These are phyloP conservation scores for Microbotryum intermedium DNA, from an alignment of 1,284 basidiomycete genomes.

Conservation along the genomic window DNA sequence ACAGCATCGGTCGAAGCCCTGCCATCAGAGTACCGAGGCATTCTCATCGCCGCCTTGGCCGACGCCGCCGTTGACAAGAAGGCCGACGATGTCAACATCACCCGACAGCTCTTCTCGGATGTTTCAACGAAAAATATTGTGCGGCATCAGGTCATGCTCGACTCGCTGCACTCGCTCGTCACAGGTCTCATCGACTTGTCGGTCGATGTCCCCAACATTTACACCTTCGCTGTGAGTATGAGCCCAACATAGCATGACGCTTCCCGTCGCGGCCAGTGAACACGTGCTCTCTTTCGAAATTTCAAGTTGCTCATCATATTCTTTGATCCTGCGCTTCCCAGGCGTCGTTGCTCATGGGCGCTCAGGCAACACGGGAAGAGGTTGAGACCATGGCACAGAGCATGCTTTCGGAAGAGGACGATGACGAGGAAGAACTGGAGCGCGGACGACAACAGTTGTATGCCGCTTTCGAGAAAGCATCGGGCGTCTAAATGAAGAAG, in stretches of 20 bases:
- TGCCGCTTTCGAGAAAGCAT: constrained; percentile 23
- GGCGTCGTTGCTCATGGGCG: constrained; percentile 13
- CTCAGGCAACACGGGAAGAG: constrained; percentile 18
- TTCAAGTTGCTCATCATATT: background rate
- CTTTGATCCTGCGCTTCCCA: background rate
- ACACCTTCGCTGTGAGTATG: constrained; percentile 4
- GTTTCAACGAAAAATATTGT: constrained; percentile 47
- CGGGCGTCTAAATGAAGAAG: too few relatives aligned
- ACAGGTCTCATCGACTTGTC: constrained; percentile 23
- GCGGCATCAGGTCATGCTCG: constrained; percentile 37
- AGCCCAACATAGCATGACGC: background rate
- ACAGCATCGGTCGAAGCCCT: constrained; percentile 71
- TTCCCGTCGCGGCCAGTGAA: background rate
- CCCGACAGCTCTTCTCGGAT: constrained; percentile 36
- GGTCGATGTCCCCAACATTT: constrained; percentile 24
- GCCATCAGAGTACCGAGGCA: constrained; percentile 53
- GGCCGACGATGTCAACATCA: constrained; percentile 62
- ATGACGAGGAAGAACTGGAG: constrained; percentile 31
- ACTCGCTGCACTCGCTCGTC: constrained; percentile 19
- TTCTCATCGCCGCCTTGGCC: constrained; percentile 65
- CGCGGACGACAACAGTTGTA: constrained; percentile 24
- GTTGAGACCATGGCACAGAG: constrained; percentile 21
- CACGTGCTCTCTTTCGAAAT: background rate
- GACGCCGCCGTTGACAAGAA: constrained; percentile 68
- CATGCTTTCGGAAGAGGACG: constrained; percentile 32